phyloP scores from a whole-genome alignment of 768 basidiomycete species.

The Nevesoporus exiguus region DNA sequence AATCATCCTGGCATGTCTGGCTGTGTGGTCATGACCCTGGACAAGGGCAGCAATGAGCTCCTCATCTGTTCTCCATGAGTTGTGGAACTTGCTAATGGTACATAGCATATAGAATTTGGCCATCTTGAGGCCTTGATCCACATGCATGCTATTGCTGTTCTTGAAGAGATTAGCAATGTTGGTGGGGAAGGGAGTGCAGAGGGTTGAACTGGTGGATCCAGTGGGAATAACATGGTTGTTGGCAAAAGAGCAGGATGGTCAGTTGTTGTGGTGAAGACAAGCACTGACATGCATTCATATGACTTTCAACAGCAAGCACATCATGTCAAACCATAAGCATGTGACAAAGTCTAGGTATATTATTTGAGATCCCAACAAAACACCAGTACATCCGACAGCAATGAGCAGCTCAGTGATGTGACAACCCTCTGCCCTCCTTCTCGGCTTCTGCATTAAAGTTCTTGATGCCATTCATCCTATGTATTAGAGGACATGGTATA shows the following conservation, averaged over 20 bases:
- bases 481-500: conserved; percentile 37
- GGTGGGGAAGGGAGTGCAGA: conserved; percentile 17
- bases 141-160: conserved; percentile 7
- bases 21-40: background rate
- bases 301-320: no score
- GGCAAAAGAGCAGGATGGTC: background rate
- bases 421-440: conserved; percentile 56
- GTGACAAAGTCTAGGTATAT: background rate
- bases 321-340: conserved; percentile 4
- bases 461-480: conserved; percentile 65
- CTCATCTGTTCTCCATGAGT: background rate
- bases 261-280: conserved; percentile 5
- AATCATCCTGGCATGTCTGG: no score
- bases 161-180: conserved; percentile 16
- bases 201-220: background rate
- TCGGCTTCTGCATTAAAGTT: conserved; percentile 82
- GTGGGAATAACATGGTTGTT: background rate
- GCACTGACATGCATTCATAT: background rate
- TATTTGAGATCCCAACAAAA: conserved; percentile 6
- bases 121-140: conserved; percentile 12
- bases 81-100: background rate
- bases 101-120: background rate
- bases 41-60: conserved; percentile 4
- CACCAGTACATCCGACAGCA: conserved; percentile 5
- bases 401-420: conserved; percentile 24